These are phyloP conservation scores for Reutealis trisperma DNA, from an alignment of 345 rosid species.

Conservation along the genomic window DNA sequence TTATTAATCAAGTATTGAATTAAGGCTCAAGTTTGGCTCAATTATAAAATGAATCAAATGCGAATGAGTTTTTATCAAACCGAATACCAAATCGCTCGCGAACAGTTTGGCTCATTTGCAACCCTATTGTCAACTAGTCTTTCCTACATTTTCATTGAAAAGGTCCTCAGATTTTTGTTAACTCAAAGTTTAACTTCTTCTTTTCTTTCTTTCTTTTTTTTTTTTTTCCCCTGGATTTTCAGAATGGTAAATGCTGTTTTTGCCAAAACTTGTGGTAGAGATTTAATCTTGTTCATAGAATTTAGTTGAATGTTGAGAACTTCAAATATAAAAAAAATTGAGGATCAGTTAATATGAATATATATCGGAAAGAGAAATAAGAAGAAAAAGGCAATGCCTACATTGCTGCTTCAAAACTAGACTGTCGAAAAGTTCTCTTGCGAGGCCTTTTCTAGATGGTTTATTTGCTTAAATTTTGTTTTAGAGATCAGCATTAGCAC, in stretches of 20 bases:
- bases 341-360: neutral
- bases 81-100: no score
- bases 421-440: neutral
- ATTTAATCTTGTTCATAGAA: neutral
- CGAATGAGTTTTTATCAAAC: no score
- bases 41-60: no score
- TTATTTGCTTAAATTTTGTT: neutral
- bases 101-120: no score
- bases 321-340: no score
- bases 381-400: neutral
- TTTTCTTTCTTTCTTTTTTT: neutral
- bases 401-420: neutral
- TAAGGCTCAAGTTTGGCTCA: no score
- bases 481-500: neutral
- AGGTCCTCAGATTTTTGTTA: neutral
- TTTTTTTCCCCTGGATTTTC: neutral
- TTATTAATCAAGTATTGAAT: no score
- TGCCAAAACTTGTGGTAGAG: neutral
- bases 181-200: neutral
- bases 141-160: neutral
- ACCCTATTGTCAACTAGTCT: neutral
- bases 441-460: neutral
- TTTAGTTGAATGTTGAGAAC: neutral
- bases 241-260: neutral
- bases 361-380: neutral